Evolutionary conservation across 345 rosid genomes (phyloP).

Genomic region (Carallia brachiata): DNA sequence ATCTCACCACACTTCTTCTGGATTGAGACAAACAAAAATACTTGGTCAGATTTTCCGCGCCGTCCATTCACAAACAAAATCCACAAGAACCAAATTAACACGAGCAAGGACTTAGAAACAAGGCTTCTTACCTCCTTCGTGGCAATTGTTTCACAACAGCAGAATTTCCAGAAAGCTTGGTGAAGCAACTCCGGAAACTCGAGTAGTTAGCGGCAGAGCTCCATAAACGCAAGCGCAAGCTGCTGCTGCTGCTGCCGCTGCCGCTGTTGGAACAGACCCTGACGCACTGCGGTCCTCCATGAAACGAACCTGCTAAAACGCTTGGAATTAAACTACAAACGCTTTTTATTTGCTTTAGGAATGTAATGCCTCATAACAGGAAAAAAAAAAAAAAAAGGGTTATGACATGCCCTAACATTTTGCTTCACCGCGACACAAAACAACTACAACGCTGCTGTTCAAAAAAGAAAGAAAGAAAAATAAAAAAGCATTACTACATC

Average conservation of each 20-base stretch:
- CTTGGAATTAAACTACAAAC: neutral
- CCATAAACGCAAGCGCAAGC: conserved; percentile 21
- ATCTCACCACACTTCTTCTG: conserved; percentile 60
- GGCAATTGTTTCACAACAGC: conserved; percentile 34
- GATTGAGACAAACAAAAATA: neutral
- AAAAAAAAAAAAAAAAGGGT: neutral
- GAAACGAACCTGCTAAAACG: conserved; percentile 36
- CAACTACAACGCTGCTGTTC: too few relatives aligned
- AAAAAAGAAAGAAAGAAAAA: too few relatives aligned
- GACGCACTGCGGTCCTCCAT: conserved; percentile 21
- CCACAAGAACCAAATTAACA: neutral
- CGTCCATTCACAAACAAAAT: neutral
- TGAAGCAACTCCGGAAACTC: conserved; percentile 21
- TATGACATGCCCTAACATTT: too few relatives aligned
- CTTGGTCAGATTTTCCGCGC: too few relatives aligned
- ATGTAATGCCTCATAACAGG: neutral
- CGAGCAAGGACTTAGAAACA: neutral
- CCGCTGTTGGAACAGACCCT: conserved; percentile 19
- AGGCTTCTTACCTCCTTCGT: conserved; percentile 47
- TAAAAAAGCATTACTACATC: too few relatives aligned
- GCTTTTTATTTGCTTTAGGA: neutral
- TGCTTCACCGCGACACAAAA: too few relatives aligned
- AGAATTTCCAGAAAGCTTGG: conserved; percentile 22
- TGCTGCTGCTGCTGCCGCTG: neutral
- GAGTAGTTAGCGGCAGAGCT: conserved; percentile 36